These are phyloP conservation scores for Albugo candida DNA, from an alignment of 352 stramenopile species.

Conservation along the genomic window DNA sequence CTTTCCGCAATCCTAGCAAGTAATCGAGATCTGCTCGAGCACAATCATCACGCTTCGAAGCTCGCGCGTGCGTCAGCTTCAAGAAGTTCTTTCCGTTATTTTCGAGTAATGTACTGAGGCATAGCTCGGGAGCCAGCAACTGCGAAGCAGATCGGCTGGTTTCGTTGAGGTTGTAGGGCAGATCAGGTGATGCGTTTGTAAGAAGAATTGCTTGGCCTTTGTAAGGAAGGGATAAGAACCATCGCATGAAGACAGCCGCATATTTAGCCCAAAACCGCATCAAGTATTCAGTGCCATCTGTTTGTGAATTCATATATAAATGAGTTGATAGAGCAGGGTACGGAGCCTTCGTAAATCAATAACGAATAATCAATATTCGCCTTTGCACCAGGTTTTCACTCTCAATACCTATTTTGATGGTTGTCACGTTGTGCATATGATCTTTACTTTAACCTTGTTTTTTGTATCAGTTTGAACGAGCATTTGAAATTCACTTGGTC, in stretches of 20 bases:
- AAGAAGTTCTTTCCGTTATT: conserved; percentile 66
- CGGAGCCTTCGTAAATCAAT: too few species aligned
- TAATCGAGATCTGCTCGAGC: conserved; percentile 58
- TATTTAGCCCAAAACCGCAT: conserved; percentile 53
- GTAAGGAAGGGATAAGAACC: conserved; percentile 62
- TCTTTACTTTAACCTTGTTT: too few species aligned
- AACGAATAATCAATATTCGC: too few species aligned
- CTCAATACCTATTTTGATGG: too few species aligned
- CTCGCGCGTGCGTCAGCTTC: conserved; percentile 54
- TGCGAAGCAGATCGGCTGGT: conserved; percentile 33
- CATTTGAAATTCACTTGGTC: too few species aligned
- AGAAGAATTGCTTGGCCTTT: conserved; percentile 50
- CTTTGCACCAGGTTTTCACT: too few species aligned
- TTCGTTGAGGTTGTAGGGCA: conserved; percentile 27
- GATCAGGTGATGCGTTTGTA: conserved; percentile 61
- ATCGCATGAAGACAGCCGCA: conserved; percentile 65
- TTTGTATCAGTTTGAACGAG: too few species aligned
- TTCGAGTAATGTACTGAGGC: conserved; percentile 45
- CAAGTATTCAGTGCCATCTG: conserved; percentile 18
- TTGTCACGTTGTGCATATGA: too few species aligned
- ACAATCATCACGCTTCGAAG: conserved; percentile 44
- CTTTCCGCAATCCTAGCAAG: conserved; percentile 27
- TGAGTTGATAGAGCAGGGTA: too few species aligned
- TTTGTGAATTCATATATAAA: neutral
- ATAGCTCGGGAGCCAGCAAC: conserved; percentile 49